phyloP scores from a whole-genome alignment of 495 filamentous ascomycete genomes.

The Immersiella caudata region DNA sequence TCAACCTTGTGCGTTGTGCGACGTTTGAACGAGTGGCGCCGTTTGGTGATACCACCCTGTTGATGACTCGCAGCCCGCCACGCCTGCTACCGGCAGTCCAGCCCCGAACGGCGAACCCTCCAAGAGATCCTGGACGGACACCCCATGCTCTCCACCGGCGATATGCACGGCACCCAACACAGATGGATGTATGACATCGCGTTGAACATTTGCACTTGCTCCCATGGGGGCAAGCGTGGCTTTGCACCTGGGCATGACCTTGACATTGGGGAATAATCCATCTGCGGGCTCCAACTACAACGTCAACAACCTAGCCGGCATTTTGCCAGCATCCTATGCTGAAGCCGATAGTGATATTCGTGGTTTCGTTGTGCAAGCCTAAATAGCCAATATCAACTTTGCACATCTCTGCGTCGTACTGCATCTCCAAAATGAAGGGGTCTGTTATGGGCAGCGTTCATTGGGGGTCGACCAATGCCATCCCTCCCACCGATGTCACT shows the following conservation, averaged over 20 bases:
- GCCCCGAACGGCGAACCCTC: constrained; percentile 3
- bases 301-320: constrained; percentile 34
- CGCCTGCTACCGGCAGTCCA: constrained; percentile 25
- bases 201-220: neutral
- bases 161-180: neutral
- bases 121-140: constrained; percentile 1
- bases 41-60: constrained; percentile 13
- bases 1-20: constrained; percentile 11
- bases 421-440: constrained; percentile 37
- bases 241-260: constrained; percentile 43
- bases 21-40: constrained; percentile 15
- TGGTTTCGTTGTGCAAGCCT: constrained; percentile 25
- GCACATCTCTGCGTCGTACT: constrained; percentile 30
- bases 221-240: neutral
- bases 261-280: constrained; percentile 23
- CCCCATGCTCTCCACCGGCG: neutral
- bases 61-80: constrained; percentile 18
- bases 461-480: constrained; percentile 27
- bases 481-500: constrained; percentile 24
- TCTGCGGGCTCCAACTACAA: constrained; percentile 24
- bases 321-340: constrained; percentile 43
- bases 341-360: constrained; percentile 15
- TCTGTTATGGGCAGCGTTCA: neutral
- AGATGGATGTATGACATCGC: constrained; percentile 12
- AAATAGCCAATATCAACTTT: constrained; percentile 38